Conservation (phyloP, 371 early-diverging fungal species). For the Mucor plumbeus region DNA sequence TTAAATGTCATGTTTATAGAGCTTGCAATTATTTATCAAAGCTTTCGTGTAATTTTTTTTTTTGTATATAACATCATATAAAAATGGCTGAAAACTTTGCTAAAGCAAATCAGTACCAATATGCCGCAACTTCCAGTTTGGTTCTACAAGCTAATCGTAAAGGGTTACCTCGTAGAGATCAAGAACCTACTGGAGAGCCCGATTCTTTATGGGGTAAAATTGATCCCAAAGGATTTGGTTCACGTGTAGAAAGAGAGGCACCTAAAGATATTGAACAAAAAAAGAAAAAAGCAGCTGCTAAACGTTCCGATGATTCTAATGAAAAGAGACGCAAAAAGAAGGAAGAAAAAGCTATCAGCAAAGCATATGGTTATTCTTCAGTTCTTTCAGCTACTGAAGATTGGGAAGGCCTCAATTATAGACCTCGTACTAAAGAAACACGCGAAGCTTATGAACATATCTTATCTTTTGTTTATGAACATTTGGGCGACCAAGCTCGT, state of each 20-base stretch:
- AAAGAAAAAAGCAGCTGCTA: slow-evolving; percentile 62
- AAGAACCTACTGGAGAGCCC: slow-evolving; percentile 96
- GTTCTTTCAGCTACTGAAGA: slow-evolving; percentile 93
- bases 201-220: slow-evolving; percentile 90
- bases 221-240: slow-evolving; percentile 86
- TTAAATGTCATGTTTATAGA: background rate
- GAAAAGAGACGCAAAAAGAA: slow-evolving; percentile 62
- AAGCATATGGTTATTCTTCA: slow-evolving; percentile 79
- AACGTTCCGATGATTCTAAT: slow-evolving; percentile 50
- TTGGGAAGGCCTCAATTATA: slow-evolving; percentile 85
- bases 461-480: slow-evolving; percentile 77
- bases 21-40: slow-evolving; percentile 13
- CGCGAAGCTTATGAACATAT: slow-evolving; percentile 89
- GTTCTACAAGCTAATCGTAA: slow-evolving; percentile 91
- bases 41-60: slow-evolving; percentile 14
- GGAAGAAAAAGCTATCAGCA: slow-evolving; percentile 64
- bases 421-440: slow-evolving; percentile 95
- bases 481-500: slow-evolving; percentile 88
- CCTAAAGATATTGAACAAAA: slow-evolving; percentile 71
- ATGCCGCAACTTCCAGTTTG: slow-evolving; percentile 92
- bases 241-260: slow-evolving; percentile 73
- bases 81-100: slow-evolving; percentile 81
- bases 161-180: slow-evolving; percentile 81
- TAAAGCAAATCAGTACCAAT: slow-evolving; percentile 83
- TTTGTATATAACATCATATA: background rate